phyloP scores from a whole-genome alignment of 257 asterid genomes.

The Gynochthodes officinalis region DNA sequence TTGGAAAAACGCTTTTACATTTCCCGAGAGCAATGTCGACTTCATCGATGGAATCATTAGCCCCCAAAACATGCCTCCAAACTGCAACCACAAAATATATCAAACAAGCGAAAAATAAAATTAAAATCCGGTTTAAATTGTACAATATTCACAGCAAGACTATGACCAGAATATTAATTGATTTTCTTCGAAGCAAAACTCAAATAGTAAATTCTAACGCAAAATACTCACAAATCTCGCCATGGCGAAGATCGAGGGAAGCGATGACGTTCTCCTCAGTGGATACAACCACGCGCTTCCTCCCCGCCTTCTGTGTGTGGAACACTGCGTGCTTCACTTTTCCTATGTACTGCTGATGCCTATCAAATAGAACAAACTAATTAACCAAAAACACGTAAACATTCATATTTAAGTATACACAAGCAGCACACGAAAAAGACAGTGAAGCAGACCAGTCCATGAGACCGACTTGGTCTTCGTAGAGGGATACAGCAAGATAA shows the following conservation, averaged over 20 bases:
- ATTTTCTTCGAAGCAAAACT: neutral
- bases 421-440: slow-evolving; percentile 14
- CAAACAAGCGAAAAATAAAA: neutral
- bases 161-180: neutral
- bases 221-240: slow-evolving; percentile 76
- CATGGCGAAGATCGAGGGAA: slow-evolving; percentile 97
- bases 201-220: neutral
- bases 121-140: neutral
- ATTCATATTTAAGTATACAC: neutral
- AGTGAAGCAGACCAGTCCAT: slow-evolving; percentile 64
- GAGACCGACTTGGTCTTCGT: slow-evolving; percentile 94
- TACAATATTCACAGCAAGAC: too few relatives aligned
- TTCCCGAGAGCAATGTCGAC: slow-evolving; percentile 81
- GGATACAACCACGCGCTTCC: slow-evolving; percentile 90
- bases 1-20: slow-evolving; percentile 41
- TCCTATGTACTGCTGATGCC: slow-evolving; percentile 97
- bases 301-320: slow-evolving; percentile 90
- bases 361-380: slow-evolving; percentile 26
- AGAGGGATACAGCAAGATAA: slow-evolving; percentile 46
- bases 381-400: slow-evolving; percentile 19
- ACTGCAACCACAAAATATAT: slow-evolving; percentile 48
- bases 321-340: slow-evolving; percentile 95
- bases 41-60: slow-evolving; percentile 65
- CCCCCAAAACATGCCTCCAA: slow-evolving; percentile 97
- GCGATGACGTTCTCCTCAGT: slow-evolving; percentile 93